Evolutionary conservation across 768 basidiomycete genomes (phyloP).

Genomic region (Pleurotus platypus): DNA sequence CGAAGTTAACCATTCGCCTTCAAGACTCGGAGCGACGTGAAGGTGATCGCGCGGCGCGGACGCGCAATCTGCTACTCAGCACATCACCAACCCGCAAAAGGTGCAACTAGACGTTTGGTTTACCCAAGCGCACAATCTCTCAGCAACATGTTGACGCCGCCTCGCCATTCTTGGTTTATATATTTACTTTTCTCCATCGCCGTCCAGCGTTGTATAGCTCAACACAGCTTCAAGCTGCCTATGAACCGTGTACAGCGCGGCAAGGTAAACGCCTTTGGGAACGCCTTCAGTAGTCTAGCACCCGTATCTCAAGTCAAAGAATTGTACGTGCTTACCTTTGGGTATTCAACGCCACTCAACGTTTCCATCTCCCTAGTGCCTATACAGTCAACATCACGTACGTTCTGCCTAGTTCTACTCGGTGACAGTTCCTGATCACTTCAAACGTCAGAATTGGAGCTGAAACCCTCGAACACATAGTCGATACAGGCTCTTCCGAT

Average conservation of each 20-base stretch:
- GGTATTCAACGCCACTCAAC: neutral
- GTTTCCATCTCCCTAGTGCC: conserved; percentile 4
- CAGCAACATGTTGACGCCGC: neutral
- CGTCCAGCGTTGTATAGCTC: neutral
- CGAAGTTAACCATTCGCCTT: no score
- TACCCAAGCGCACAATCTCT: neutral
- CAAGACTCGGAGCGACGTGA: no score
- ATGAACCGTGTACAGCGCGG: conserved; percentile 11
- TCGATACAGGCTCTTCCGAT: conserved; percentile 60
- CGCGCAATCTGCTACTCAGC: no score
- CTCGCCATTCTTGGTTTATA: neutral
- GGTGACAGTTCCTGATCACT: conserved; percentile 5
- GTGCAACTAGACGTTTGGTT: no score
- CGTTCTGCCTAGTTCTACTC: neutral
- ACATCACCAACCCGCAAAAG: no score
- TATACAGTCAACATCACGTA: conserved; percentile 16
- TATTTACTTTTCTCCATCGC: neutral
- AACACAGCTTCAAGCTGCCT: conserved; percentile 11
- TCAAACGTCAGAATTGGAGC: conserved; percentile 29
- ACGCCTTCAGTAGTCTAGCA: conserved; percentile 16
- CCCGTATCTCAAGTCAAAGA: conserved; percentile 25
- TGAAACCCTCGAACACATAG: conserved; percentile 39
- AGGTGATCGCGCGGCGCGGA: no score
- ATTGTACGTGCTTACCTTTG: conserved; percentile 22
- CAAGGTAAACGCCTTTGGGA: neutral